A percentile compares a stretch with the other conserved stretches of the same genome.
These are phyloP conservation scores for Candida coleopterorum DNA, from an alignment of 805 yeast species.

Conservation along the genomic window DNA sequence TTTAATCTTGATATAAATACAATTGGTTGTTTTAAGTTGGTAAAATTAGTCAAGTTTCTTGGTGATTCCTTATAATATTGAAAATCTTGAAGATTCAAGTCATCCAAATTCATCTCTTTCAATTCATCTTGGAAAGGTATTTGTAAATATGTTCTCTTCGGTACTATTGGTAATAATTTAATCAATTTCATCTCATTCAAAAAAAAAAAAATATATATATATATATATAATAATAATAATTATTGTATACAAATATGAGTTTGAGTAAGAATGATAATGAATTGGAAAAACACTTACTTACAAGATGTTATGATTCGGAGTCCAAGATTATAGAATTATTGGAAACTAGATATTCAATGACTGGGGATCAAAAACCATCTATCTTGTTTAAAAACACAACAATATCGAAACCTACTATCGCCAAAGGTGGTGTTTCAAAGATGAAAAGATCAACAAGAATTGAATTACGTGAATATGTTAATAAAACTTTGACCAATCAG, in stretches of 20 bases:
- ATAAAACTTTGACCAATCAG: constrained; percentile 35
- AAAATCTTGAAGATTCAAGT: constrained; percentile 34
- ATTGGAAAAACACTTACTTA: constrained; percentile 43
- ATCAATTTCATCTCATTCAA: not conserved
- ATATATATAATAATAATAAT: too few species aligned
- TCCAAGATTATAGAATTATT: constrained; percentile 37
- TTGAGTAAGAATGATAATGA: constrained; percentile 14
- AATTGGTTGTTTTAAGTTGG: constrained; percentile 34
- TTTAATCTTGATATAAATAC: constrained; percentile 53
- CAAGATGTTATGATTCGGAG: constrained; percentile 38
- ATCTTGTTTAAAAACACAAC: constrained; percentile 37
- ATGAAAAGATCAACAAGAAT: constrained; percentile 30
- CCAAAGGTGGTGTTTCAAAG: too few species aligned
- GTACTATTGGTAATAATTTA: not conserved
- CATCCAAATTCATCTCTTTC: constrained; percentile 27
- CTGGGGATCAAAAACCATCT: constrained; percentile 45
- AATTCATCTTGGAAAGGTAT: constrained; percentile 40
- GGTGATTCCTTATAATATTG: constrained; percentile 33
- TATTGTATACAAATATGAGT: too few species aligned
- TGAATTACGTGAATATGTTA: constrained; percentile 40
- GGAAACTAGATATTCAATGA: constrained; percentile 40
- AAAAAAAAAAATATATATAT: not conserved
- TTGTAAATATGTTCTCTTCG: constrained; percentile 12
- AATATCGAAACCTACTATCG: constrained; percentile 14
- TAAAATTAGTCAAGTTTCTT: constrained; percentile 8